Base-by-base conservation (phyloP, 2,329 filamentous ascomycete species). In the Dryadomyces quercivorus region DNA sequence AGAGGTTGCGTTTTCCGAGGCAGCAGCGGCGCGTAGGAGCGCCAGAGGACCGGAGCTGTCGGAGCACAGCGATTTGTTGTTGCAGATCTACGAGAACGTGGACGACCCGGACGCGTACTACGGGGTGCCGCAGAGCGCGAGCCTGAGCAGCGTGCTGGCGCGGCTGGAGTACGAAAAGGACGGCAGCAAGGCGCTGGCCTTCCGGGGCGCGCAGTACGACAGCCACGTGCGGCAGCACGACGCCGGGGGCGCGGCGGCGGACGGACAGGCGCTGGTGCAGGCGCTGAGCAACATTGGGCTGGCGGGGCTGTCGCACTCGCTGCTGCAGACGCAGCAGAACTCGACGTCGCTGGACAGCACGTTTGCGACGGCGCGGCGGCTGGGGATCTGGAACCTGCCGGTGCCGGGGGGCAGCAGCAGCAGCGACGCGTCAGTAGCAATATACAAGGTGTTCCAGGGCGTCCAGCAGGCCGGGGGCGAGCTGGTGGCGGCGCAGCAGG, bases 21-120 rank as follows among this genome's bases (percentile, higher is more conserved):
- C 70, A 4, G 5, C 43, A n/a, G 22, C 16, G 26, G 10, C 15
- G n/a, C 31, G 12, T 42, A n/a, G 38, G 38, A 12, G 16, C 21
- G 50, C 31, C 7, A 20, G 21, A 20, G 18, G 42, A 44, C 12
- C 10, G n/a, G 42, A n/a, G 15, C 42, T 52, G 60, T 65, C 73
- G 49, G 71, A 82, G 26, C 78, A 87, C 7, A 76, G 79, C 3
- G 81, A 87, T 34, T 75, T 94, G 1, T 73, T 97, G 13, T 75
- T 95, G 47, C 74, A 79, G 1, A 91, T 98, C 2, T 98, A 93
- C 66, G 86, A 88, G 64, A 92, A 88, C 57, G 86, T 98, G 49
- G 91, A 96, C 64, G 94, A 99, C 63, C 92, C 91, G 1, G 93
- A 99, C 66, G 85, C 90, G 0, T 98, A 95, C 66, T 98, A 98